These are phyloP conservation scores for Candida sanyiensis DNA, from an alignment of 805 yeast genomes.

Conservation along the genomic window DNA sequence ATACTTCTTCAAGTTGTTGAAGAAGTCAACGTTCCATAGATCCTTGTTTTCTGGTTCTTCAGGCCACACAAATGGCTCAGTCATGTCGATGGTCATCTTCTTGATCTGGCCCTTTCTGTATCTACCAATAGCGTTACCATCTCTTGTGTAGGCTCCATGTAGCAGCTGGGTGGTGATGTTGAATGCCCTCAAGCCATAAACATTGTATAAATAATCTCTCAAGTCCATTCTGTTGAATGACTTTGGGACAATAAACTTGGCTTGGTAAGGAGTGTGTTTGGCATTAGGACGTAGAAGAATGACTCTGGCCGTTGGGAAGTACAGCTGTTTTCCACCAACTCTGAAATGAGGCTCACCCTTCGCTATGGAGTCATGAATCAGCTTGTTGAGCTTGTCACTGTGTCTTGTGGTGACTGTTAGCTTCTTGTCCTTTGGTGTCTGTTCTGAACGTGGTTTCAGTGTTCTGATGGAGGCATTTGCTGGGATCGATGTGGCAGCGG, in stretches of 20 bases:
- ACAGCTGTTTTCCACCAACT: conserved; percentile 70
- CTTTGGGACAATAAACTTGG: conserved; percentile 91
- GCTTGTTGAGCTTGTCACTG: conserved; percentile 23
- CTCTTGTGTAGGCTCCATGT: conserved; percentile 64
- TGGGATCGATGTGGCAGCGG: conserved; percentile 7
- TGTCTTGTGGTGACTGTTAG: conserved; percentile 20
- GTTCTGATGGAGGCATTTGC: conserved; percentile 9
- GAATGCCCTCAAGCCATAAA: conserved; percentile 86
- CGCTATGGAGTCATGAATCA: conserved; percentile 42
- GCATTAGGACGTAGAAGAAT: conserved; percentile 85
- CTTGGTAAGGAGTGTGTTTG: conserved; percentile 96
- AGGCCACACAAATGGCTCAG: conserved; percentile 96
- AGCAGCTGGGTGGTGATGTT: conserved; percentile 81
- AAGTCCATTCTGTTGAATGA: conserved; percentile 90
- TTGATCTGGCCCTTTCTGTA: conserved; percentile 76
- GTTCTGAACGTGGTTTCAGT: conserved; percentile 12
- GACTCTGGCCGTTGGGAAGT: conserved; percentile 81
- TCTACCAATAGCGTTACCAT: conserved; percentile 56
- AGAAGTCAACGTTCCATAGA: conserved; percentile 36
- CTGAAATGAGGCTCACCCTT: conserved; percentile 72
- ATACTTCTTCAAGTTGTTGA: conserved; percentile 45
- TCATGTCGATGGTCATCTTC: conserved; percentile 96
- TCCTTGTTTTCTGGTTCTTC: conserved; percentile 43
- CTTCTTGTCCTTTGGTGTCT: conserved; percentile 16
- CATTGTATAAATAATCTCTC: conserved; percentile 85